Conservation (phyloP, 768 basidiomycete genomes). For the Psilocybe azurescens region DNA sequence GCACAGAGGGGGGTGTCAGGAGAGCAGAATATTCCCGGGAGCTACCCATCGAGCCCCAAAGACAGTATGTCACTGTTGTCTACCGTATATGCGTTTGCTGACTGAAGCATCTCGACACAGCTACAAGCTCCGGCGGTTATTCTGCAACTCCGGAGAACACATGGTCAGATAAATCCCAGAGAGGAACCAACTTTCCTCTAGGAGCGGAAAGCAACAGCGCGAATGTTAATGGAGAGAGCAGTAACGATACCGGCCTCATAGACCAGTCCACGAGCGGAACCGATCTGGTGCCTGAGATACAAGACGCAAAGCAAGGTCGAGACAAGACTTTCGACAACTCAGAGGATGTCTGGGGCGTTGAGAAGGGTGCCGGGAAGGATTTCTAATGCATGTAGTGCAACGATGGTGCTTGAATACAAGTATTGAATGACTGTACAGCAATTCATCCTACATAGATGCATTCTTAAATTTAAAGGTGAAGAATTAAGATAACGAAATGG, state of each 20-base stretch:
- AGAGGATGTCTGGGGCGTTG: conserved; percentile 22
- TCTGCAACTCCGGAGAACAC: conserved; percentile 15
- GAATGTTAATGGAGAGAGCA: background rate
- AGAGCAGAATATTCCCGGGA: conserved; percentile 15
- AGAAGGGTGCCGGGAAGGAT: conserved; percentile 26
- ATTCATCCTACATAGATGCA: no score
- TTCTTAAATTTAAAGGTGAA: no score
- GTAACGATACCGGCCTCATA: conserved; percentile 17
- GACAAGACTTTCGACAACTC: conserved; percentile 10
- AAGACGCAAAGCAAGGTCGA: conserved; percentile 22
- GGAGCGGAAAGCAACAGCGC: background rate
- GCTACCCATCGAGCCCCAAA: conserved; percentile 12
- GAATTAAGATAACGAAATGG: no score
- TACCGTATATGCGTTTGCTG: no score
- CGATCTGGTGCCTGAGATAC: conserved; percentile 15
- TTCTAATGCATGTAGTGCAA: conserved; percentile 7
- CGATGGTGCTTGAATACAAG: no score
- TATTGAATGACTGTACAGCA: no score
- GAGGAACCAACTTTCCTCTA: conserved; percentile 15
- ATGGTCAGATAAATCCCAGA: conserved; percentile 19
- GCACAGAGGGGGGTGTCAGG: conserved; percentile 4
- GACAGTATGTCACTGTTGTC: conserved; percentile 7
- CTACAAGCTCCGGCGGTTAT: conserved; percentile 21
- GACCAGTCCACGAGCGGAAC: conserved; percentile 21
- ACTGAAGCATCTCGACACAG: background rate